Base-by-base conservation (phyloP, 2,329 filamentous ascomycete species). In the Fusarium sp. region DNA sequence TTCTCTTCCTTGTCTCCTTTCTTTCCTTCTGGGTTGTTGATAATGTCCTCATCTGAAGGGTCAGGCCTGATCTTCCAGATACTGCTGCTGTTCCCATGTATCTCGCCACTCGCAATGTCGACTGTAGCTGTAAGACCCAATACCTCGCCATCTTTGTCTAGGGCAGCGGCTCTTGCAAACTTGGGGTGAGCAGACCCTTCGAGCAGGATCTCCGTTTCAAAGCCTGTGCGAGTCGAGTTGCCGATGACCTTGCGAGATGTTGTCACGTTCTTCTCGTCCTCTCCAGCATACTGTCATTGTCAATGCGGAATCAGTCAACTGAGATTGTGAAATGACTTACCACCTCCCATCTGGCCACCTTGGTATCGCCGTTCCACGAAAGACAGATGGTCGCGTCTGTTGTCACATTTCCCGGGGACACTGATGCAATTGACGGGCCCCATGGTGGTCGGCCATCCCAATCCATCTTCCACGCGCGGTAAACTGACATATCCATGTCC, bases 351-450 rank as follows among this genome's bases (percentile, higher is more conserved):
- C 52, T 65, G 11, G 70, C 64, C 50, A 77, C 62, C 37, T 76
- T 74, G 2, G 76, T 79, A 32, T 78, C 77, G 1, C 78, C 78
- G 25, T 79, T 79, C 78, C 76, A 79, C 4, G 78, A 79, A 14
- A 79, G 68, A 38, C 72, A 79, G 15, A 79, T 66, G 32, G 64
- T 77, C 27, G 65, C 43, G 30, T 71, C 63, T 20, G 61, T 40
- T 20, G 64, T 66, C 38, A 52, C 47, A 25, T 73, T 73, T 32
- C 40, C 62, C 4, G 27, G 50, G 12, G 70, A 64, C 11, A 57
- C 37, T 2, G 68, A 69, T 17, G 78, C 74, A 37, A 79, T 77
- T 3, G 73, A 75, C 32, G 78, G 78, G 17, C 75, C 72, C 77
- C 78, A 79, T 15, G 61, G 63, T 45, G 78, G 78, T 10, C 69